Evolutionary conservation across 441 rosid genomes (phyloP), one percentile per base, ranked within the genome.

Genomic region (Aquilaria agallochum): DNA sequence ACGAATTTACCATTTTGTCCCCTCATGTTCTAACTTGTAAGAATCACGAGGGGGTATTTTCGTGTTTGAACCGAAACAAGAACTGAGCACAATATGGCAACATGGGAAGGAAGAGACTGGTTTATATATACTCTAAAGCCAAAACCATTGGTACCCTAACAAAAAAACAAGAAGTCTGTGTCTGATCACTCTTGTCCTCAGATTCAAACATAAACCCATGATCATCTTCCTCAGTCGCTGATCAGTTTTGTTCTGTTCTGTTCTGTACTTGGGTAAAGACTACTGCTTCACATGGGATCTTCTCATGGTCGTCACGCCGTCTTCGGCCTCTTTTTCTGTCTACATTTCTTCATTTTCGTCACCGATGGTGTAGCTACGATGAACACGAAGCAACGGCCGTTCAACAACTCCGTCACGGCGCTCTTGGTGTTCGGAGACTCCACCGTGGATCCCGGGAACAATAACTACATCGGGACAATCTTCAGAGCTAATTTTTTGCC

Each of bases 271-370:
- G 27, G 27, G 27, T 20, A 20, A 20, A 20, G 27, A 20, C 27
- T 15, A 31, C 15, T 3, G n/a, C 10, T 14, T 53, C 20, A 59
- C 54, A 82, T 79, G 82, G 71, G 58, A 55, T 20, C 47, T 50
- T 58, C 42, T 31, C 61, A 50, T 5, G 70, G 27, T 56, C 67
- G 20, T 64, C 73, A 45, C 58, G 58, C 49, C 71, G 59, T 32
- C 53, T 46, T 63, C 70, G 58, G 34, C 55, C 34, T 65, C 65
- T 51, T 44, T 51, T 31, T 50, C 52, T 40, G 5, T 55, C 51
- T 67, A 31, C 46, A 60, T 11, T 33, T 57, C 45, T 67, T 70
- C 62, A 15, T 66, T 65, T 54, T 62, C 27, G 55, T 48, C 53
- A 66, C 36, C 31, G 62, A 60, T 63, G 69, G 65, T 58, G 58